Percentiles rank a stretch among this genome's conserved stretches.
These are phyloP conservation scores for Suillus subluteus DNA, from an alignment of 768 basidiomycete species.

Conservation along the genomic window DNA sequence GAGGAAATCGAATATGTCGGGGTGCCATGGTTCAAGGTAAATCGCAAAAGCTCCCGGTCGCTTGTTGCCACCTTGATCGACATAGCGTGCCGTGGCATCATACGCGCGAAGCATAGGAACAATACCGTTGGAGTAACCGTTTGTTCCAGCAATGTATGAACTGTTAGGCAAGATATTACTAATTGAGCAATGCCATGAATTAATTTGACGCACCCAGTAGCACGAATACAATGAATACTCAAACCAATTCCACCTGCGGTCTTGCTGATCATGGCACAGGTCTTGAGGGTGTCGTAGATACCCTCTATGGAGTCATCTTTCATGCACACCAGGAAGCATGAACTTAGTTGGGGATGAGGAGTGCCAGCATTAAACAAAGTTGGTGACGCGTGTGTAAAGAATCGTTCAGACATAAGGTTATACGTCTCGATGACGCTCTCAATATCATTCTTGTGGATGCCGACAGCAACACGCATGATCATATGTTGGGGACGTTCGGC, in stretches of 20 bases:
- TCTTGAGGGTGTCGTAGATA: conserved; percentile 98
- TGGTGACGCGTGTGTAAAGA: conserved; percentile 98
- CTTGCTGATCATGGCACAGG: conserved; percentile 99
- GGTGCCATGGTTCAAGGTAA: conserved; percentile 99
- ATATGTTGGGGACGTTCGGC: conserved; percentile 98
- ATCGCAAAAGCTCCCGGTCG: conserved; percentile 98
- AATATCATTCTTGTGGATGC: conserved; percentile 90
- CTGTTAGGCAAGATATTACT: conserved; percentile 40
- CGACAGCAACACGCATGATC: conserved; percentile 99
- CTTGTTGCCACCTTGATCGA: conserved; percentile 99
- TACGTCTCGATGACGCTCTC: conserved; percentile 91
- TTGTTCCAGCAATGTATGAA: conserved; percentile 98
- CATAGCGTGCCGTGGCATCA: conserved; percentile 97
- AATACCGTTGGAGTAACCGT: conserved; percentile 98
- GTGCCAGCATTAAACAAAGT: conserved; percentile 99
- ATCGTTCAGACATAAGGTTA: conserved; percentile 96
- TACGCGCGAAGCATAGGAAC: conserved; percentile 99
- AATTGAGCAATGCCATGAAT: neutral
- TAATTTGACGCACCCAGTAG: conserved; percentile 72
- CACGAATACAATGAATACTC: conserved; percentile 94
- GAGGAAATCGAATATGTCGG: conserved; percentile 96
- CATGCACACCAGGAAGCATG: conserved; percentile 98
- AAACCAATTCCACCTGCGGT: conserved; percentile 98
- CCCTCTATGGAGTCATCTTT: conserved; percentile 99
- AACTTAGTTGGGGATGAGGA: conserved; percentile 91